Conservation (phyloP, 2,329 filamentous ascomycete genomes). For the Zymoseptoria crescenta region DNA sequence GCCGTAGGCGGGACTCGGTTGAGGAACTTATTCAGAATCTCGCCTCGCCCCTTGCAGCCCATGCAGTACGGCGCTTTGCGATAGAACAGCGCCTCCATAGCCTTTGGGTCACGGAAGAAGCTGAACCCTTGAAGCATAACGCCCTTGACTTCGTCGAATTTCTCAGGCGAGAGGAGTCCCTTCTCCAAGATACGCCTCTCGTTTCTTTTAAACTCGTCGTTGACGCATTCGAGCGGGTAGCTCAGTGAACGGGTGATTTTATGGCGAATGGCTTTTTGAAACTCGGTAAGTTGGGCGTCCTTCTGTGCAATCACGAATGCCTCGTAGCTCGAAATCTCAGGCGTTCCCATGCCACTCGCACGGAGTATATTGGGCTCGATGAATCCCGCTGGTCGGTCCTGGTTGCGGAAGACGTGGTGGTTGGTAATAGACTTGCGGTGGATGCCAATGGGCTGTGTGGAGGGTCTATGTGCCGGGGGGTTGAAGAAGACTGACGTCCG, state of each 20-base stretch:
- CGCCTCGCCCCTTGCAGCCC: constrained; percentile 2
- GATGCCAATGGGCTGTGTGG: background rate
- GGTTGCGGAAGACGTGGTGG: background rate
- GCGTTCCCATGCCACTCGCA: background rate
- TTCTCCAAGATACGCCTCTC: constrained; percentile 6
- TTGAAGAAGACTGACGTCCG: background rate
- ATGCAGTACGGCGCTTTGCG: constrained; percentile 7
- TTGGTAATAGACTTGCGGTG: background rate
- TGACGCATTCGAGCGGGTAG: constrained; percentile 1
- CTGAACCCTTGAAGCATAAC: background rate
- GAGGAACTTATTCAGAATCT: constrained; percentile 7
- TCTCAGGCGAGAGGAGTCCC: constrained; percentile 1
- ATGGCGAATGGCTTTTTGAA: background rate
- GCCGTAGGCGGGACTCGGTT: background rate
- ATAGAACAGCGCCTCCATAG: constrained; percentile 7
- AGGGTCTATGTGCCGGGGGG: background rate
- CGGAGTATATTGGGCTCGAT: background rate
- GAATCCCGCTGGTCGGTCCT: background rate
- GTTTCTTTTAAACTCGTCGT: background rate
- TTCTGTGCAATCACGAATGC: background rate
- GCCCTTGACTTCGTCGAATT: constrained; percentile 9
- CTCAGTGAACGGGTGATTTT: constrained; percentile 6
- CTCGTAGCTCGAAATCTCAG: background rate
- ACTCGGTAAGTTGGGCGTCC: background rate
- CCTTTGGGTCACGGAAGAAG: constrained; percentile 8